Conservation (phyloP, 2,329 filamentous ascomycete species). For the Dactylellina drechsleri region DNA sequence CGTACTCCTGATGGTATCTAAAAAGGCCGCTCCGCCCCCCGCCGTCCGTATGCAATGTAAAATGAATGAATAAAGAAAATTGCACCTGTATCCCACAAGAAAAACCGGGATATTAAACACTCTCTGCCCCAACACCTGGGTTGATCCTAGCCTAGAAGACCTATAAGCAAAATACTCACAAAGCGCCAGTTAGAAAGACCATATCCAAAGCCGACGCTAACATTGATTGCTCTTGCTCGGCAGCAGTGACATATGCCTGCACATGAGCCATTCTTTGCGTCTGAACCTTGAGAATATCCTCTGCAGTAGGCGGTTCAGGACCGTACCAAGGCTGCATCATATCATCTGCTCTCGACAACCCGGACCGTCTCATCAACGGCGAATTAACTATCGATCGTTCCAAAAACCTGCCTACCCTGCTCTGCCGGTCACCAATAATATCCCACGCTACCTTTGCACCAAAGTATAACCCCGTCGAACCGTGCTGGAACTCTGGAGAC, state of each 20-base stretch:
- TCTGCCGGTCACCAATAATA: conserved; percentile 16
- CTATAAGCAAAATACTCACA: too few relatives aligned
- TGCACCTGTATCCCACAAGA: too few relatives aligned
- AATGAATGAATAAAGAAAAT: too few relatives aligned
- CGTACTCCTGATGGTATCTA: not conserved
- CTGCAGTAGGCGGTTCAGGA: conserved; percentile 35
- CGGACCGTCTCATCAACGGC: conserved; percentile 35
- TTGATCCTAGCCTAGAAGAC: too few relatives aligned
- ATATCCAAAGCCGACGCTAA: conserved; percentile 1
- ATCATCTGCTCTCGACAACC: conserved; percentile 23
- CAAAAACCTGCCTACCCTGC: conserved; percentile 30
- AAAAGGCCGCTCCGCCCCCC: too few relatives aligned
- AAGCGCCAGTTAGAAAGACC: not conserved
- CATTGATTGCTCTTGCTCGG: conserved; percentile 9
- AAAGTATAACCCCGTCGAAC: conserved; percentile 43
- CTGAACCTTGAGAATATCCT: conserved; percentile 43
- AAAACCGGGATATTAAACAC: too few relatives aligned
- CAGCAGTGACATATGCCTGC: conserved; percentile 4
- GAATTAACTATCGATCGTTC: conserved; percentile 31
- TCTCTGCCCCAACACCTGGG: too few relatives aligned
- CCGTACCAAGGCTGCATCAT: conserved; percentile 43
- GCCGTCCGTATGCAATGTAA: too few relatives aligned
- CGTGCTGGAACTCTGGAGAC: conserved; percentile 27
- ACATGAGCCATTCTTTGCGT: conserved; percentile 22
- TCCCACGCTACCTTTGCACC: conserved; percentile 44